These are phyloP conservation scores for Ramichloridium luteum DNA, from an alignment of 2,329 filamentous ascomycete genomes.

Conservation along the genomic window DNA sequence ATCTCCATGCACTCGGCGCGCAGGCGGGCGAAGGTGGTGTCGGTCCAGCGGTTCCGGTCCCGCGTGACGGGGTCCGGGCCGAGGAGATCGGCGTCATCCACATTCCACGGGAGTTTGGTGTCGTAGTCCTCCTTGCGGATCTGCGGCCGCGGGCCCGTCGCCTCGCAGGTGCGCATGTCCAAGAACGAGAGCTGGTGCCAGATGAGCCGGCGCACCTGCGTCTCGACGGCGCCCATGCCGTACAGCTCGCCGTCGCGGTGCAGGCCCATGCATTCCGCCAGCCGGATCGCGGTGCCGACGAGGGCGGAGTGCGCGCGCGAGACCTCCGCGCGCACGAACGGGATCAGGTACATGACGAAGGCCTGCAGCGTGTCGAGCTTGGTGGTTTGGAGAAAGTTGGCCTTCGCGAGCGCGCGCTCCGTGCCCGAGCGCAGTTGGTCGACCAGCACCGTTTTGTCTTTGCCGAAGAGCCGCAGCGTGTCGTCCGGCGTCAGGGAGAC, in stretches of 20 bases:
- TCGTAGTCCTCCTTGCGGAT: conserved; percentile 67
- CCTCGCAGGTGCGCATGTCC: conserved; percentile 62
- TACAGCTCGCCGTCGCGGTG: conserved; percentile 60
- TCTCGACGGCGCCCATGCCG: conserved; percentile 53
- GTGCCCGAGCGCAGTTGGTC: conserved; percentile 53
- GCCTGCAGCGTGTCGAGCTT: conserved; percentile 65
- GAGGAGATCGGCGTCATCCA: conserved; percentile 52
- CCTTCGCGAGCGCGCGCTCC: conserved; percentile 54
- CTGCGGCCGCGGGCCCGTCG: conserved; percentile 57
- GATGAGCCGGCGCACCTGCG: conserved; percentile 57
- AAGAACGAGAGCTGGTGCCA: conserved; percentile 72
- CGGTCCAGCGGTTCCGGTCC: conserved; percentile 49
- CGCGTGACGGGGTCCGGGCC: conserved; percentile 28
- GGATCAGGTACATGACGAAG: conserved; percentile 66
- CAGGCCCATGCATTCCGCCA: conserved; percentile 67
- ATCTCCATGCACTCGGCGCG: conserved; percentile 64
- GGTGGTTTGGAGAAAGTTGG: conserved; percentile 59
- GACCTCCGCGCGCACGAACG: conserved; percentile 58
- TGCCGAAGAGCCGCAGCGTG: conserved; percentile 38
- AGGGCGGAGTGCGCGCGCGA: conserved; percentile 63
- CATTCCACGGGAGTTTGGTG: conserved; percentile 58
- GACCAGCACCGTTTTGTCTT: conserved; percentile 45
- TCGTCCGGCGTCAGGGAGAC: conserved; percentile 49
- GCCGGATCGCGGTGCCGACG: conserved; percentile 57
- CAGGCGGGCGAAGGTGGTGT: conserved; percentile 54